Base-by-base conservation (phyloP, 2,329 filamentous ascomycete genomes). In the Kalmusia sp. region DNA sequence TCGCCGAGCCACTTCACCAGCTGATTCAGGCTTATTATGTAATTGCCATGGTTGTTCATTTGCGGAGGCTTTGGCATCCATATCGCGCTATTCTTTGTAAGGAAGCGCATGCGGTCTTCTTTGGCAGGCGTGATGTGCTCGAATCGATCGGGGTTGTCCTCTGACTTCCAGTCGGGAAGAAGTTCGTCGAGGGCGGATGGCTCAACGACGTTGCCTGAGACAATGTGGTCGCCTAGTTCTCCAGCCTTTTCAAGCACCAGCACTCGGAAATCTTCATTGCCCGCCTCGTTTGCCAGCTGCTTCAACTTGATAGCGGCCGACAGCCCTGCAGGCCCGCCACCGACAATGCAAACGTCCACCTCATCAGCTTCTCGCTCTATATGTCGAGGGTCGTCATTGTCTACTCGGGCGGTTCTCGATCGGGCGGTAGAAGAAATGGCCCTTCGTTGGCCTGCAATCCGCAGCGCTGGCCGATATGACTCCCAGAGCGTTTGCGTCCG, bases 1-100 rank as follows among this genome's bases (percentile, higher is more conserved):
- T 98, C 95, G 43, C 91, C 93, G 2, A 99, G 82, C 95, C 95
- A 99, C 77, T 93, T 96, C 52, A 90, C 90, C 69, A 99, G 89
- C 75, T 98, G 91, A 75, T 96, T 98, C 68, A 99, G 79, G 70
- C 91, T 96, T 69, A 99, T 87, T 63, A 99, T 99, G 76, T 96
- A 98, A 78, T 99, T 99, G 63, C 95, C 95, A 68, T 96, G 86
- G 74, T 99, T 99, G 80, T 93, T 87, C 95, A 99, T 99, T 79
- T 98, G 95, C 27, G 95, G 95, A 38, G 95, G 95, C 11, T 88
- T 87, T 1, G 93, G 95, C 48, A 98, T 80, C 5, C 92, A 91
- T 52, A 96, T 86, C 0, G 92, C 81, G 57, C 81, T 81, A 49
- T 82, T 89, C 79, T 93, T 90, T 40, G 93, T 98, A 56, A 99